A percentile compares a stretch with the other conserved stretches of the same genome.
Evolutionary conservation across 805 yeast species (phyloP).

Genomic region (Lipomyces oligophaga): DNA sequence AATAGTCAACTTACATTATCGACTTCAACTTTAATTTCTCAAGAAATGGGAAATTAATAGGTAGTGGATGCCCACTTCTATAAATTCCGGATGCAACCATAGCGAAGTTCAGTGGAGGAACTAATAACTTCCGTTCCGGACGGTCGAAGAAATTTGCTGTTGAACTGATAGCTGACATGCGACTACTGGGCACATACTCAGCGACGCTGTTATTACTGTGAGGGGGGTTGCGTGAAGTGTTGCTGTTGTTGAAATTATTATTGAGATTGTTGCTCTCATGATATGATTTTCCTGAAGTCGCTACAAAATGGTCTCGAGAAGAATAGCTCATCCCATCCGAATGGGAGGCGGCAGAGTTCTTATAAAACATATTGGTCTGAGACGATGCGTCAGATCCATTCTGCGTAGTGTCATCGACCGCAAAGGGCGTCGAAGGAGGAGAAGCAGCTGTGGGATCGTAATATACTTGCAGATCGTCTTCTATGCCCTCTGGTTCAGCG

Average conservation of each 20-base stretch:
- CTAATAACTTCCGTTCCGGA: conserved; percentile 36
- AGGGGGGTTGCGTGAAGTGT: conserved; percentile 2
- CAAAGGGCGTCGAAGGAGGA: conserved; percentile 25
- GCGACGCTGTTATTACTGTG: conserved; percentile 13
- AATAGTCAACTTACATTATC: conserved; percentile 64
- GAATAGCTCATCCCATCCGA: too few species aligned
- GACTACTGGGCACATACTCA: conserved; percentile 21
- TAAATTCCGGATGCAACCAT: conserved; percentile 84
- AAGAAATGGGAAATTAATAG: conserved; percentile 75
- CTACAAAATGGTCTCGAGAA: conserved; percentile 4
- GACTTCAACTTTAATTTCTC: conserved; percentile 67
- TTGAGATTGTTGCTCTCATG: too few species aligned
- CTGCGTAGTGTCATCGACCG: neutral
- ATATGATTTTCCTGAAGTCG: neutral
- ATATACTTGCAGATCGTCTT: neutral
- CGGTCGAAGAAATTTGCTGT: conserved; percentile 25
- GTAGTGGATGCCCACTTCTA: conserved; percentile 91
- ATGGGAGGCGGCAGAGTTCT: conserved; percentile 7
- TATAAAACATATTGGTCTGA: neutral
- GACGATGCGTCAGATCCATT: neutral
- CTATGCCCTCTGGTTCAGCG: neutral
- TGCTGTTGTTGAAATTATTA: too few species aligned
- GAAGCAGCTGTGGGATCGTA: conserved; percentile 12
- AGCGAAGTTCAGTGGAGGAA: conserved; percentile 90
- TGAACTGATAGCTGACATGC: conserved; percentile 25